Evolutionary conservation across 805 yeast species (phyloP).

Genomic region (Suhomyces sp.): DNA sequence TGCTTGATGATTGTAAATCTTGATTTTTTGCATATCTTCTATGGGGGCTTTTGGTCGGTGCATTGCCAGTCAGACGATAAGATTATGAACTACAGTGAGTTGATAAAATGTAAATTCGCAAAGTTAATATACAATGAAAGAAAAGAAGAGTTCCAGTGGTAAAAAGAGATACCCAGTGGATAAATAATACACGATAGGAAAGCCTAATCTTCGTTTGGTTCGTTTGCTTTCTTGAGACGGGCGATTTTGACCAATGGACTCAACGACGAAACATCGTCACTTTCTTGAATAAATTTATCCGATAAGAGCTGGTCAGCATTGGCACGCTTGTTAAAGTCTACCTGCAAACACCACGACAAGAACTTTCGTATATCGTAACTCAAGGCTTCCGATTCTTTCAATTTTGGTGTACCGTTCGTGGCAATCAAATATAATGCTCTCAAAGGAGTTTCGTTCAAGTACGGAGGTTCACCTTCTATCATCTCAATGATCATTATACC

Average conservation of each 20-base stretch:
- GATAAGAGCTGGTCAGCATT: constrained; percentile 69
- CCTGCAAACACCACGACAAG: constrained; percentile 74
- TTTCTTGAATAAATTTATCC: constrained; percentile 61
- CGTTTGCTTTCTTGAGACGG: constrained; percentile 55
- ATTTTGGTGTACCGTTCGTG: constrained; percentile 92
- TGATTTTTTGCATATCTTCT: no score
- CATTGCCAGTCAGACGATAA: no score
- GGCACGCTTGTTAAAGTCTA: constrained; percentile 77
- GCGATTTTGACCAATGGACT: constrained; percentile 77
- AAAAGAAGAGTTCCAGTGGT: not conserved
- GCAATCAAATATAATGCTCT: constrained; percentile 92
- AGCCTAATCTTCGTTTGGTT: constrained; percentile 9
- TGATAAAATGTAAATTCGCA: not conserved
- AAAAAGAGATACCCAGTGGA: not conserved
- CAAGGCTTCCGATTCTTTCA: constrained; percentile 83
- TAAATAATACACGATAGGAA: not conserved
- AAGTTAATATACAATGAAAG: not conserved
- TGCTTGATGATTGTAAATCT: no score
- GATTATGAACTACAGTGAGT: not conserved
- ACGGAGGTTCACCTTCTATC: constrained; percentile 99
- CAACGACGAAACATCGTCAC: constrained; percentile 59
- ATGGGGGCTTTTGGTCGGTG: no score
- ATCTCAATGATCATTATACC: constrained; percentile 98
- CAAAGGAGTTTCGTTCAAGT: constrained; percentile 91
- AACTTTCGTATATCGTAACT: constrained; percentile 65